Evolutionary conservation across 208 protist genomes (phyloP), one percentile per base, ranked within the genome.

Genomic region (Sergeia podlipaevii): DNA sequence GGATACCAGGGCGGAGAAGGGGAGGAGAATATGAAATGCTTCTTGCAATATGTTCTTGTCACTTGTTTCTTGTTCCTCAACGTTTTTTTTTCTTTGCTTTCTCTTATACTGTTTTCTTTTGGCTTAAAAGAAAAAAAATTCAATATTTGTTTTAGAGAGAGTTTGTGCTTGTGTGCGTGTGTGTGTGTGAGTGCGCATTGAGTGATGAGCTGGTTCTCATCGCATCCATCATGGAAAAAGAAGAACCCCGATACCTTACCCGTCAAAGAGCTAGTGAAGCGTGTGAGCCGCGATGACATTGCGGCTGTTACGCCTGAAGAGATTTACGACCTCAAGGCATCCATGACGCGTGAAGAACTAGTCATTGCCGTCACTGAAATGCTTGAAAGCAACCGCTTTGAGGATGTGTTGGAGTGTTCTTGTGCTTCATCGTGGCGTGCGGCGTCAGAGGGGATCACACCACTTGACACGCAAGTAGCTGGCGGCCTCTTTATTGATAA

Each of bases 331-430:
- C 33, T 90, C 5, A 65, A 68, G 23, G 46, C 34, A 3, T 50
- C 24, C 2, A 34, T 91, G 20, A 71, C 58, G 0, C 34, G 37
- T n/a, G 72, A 72, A 6, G 55, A 82, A 33, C 48, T 91, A 8
- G 50, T 54, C 5, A 29, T 58, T 26, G 79, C 84, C 17, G 72
- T 83, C 43, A 49, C 49, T 18, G 44, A 85, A 13, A 46, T 95
- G 52, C 56, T 91, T 2, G 69, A 85, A 23, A 65, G 81, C 8
- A 89, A 95, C 49, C 64, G 75, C 18, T 89, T 89, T 59, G 52
- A 38, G 0, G 88, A 89, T 39, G 81, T 85, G 15, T 50, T 89
- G 23, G 60, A 45, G 6, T 56, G 41, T 6, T 64, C 65, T 2
- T 57, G 58, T 0, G 21, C 73, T 8, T 33, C 56, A 7, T 28